A percentile compares a stretch with the other conserved stretches of the same genome.
These are phyloP conservation scores for Alternaria conjuncta DNA, from an alignment of 2,329 filamentous ascomycete species.

Conservation along the genomic window DNA sequence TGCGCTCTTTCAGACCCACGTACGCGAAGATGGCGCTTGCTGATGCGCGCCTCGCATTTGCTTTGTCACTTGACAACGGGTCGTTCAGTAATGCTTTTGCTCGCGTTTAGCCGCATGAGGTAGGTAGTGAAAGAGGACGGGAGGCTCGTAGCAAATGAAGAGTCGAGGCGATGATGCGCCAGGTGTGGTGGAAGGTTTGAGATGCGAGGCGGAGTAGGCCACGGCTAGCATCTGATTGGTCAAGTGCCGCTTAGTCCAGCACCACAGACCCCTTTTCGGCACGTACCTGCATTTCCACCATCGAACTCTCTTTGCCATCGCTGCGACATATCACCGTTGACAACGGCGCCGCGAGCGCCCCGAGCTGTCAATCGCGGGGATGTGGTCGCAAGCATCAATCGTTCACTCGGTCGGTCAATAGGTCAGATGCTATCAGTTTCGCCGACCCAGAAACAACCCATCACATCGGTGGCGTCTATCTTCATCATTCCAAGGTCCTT, in stretches of 20 bases:
- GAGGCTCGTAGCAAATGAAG: slow-evolving; percentile 15
- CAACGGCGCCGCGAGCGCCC: slow-evolving; percentile 3
- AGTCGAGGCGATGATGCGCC: slow-evolving; percentile 13
- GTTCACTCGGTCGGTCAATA: background rate
- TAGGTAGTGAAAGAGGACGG: slow-evolving; percentile 3
- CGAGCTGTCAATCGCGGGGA: slow-evolving; percentile 3
- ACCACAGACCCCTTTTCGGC: slow-evolving; percentile 5
- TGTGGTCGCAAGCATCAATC: background rate
- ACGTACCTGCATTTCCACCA: slow-evolving; percentile 1
- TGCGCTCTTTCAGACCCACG: slow-evolving; percentile 1
- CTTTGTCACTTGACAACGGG: slow-evolving; percentile 3
- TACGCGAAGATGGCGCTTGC: slow-evolving; percentile 13
- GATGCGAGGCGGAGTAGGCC: slow-evolving; percentile 8
- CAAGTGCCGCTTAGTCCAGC: background rate
- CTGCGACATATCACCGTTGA: slow-evolving; percentile 6
- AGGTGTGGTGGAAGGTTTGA: slow-evolving; percentile 22
- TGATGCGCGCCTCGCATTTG: slow-evolving; percentile 12
- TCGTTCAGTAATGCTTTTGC: slow-evolving; percentile 17
- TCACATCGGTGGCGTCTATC: background rate
- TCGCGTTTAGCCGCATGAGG: slow-evolving; percentile 14
- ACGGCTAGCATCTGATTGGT: slow-evolving; percentile 9
- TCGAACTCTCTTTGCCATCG: background rate
- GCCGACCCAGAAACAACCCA: background rate
- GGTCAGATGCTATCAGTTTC: background rate
- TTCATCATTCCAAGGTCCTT: background rate